Evolutionary conservation across 768 basidiomycete species (phyloP), one percentile per base, ranked within the genome.

Genomic region (Termitomyces sp.): DNA sequence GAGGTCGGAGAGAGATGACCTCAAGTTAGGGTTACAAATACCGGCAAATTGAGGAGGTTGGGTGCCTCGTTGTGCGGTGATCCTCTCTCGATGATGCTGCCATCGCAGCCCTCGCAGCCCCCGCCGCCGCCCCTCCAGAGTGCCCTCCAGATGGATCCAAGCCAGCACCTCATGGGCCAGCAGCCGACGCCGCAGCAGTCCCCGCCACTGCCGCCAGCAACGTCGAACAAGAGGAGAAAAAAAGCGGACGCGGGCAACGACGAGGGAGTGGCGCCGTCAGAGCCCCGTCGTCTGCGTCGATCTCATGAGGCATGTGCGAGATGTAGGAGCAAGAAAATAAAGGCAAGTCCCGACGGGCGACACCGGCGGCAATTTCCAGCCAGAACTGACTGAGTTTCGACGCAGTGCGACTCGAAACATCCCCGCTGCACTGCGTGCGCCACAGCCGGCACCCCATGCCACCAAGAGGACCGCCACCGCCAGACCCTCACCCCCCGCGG

Each of bases 251-350:
- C 75, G 2, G 76, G 74, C 28, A 77, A 76, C 13, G 86, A 84
- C 55, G 86, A 85, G n/a, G 71, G 73, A 45, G 66, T 74, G 38
- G 71, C 80, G 18, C 74, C 84, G 44, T 79, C 85, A 55, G 90
- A 92, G 71, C 87, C 90, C 45, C 82, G 92, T 66, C 83, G 91
- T 55, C 80, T 94, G 66, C 79, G 92, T 65, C 85, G 92, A 68
- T 92, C 91, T 66, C 92, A 94, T 75, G 92, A 94, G 75, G 91
- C 92, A 61, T 94, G 92, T 78, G 87, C 92, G 62, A 83, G 92
- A 71, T 94, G 92, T 81, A 89, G 92, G 82, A 88, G 86, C 78
- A 93, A 94, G 85, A 94, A 94, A 88, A 94, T 94, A 76, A 94
- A 94, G 90, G 89, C 85, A 79, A 78, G 77, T 77, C 74, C 77